phyloP scores from a whole-genome alignment of 129 eudicot genomes.

The Chrysanthemum seticuspe region DNA sequence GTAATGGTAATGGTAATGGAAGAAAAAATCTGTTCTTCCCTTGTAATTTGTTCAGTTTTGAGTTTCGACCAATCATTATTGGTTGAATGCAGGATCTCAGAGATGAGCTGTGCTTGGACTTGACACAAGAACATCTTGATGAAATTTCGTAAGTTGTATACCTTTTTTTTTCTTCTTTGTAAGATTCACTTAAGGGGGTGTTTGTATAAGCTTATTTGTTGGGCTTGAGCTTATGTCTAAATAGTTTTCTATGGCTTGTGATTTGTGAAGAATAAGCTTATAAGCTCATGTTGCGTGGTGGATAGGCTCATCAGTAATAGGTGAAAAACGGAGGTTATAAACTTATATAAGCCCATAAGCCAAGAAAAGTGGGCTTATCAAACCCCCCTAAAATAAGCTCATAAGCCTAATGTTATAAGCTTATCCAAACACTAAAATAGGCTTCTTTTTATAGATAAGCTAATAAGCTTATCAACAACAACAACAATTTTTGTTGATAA shows the following conservation, averaged over 20 bases:
- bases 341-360: neutral
- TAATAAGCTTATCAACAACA: neutral
- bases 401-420: neutral
- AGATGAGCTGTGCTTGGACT: constrained; percentile 28
- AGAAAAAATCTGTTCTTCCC: neutral
- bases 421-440: neutral
- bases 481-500: too few relatives aligned
- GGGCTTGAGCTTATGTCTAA: neutral
- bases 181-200: constrained; percentile 1
- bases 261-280: neutral
- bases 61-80: constrained; percentile 12
- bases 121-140: constrained; percentile 25
- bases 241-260: neutral
- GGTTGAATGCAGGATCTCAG: constrained; percentile 33
- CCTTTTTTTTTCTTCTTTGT: neutral
- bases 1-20: neutral
- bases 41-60: constrained; percentile 9
- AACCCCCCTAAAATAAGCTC: neutral
- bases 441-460: neutral
- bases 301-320: neutral
- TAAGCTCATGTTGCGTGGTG: neutral
- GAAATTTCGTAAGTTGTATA: constrained; percentile 23
- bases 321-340: too few relatives aligned
- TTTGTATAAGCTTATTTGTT: neutral
- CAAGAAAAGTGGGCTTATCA: neutral